Base-by-base conservation (phyloP, 2,329 filamentous ascomycete genomes). In the Rugonectria rugulosa region DNA sequence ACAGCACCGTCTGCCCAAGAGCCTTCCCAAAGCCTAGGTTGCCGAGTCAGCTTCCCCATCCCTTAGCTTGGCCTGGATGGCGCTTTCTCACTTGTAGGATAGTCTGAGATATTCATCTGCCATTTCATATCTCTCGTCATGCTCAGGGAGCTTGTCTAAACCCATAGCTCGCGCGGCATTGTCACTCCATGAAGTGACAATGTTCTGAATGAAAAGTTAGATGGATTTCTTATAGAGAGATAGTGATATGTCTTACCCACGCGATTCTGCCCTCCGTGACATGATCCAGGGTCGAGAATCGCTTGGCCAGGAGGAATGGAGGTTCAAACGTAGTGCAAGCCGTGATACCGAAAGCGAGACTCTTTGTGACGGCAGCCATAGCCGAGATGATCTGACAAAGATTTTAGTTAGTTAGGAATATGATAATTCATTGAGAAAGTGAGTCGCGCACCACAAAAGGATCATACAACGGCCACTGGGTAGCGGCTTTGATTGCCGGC, bases 291-390 rank as follows among this genome's bases (percentile, higher is more conserved):
- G 83, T 86, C 0, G 83, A 86, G 50, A 88, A 86, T 0, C 84
- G 75, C 66, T 86, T 86, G 0, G 85, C 86, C 1, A 88, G 72
- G 2, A 87, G 69, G 54, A 86, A 88, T 0, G 85, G 85, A 0
- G 82, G 81, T 57, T 88, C 84, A 53, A 86, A 88, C 0, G 83
- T 83, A 2, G 85, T 88, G 0, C 83, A 85, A 0, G 83, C 82
- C 0, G 85, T 88, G 56, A 89, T 85, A 2, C 79, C 86, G 60
- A 88, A 88, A 0, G 79, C 76, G 3, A 88, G 73, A 45, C 86
- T 85, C 70, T 85, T 87, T 1, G 86, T 88, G 24, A 87, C 85
- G 0, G 85, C 84, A 3, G 85, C 86, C 86, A 88, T 88, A 26
- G 86, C 85, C 3, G 79, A 80, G 50, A 88, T 86, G 3, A 84